Percentiles rank a stretch among this genome's conserved stretches.
These are phyloP conservation scores for Microsporum audouinii DNA, from an alignment of 2,329 filamentous ascomycete genomes.

Conservation along the genomic window DNA sequence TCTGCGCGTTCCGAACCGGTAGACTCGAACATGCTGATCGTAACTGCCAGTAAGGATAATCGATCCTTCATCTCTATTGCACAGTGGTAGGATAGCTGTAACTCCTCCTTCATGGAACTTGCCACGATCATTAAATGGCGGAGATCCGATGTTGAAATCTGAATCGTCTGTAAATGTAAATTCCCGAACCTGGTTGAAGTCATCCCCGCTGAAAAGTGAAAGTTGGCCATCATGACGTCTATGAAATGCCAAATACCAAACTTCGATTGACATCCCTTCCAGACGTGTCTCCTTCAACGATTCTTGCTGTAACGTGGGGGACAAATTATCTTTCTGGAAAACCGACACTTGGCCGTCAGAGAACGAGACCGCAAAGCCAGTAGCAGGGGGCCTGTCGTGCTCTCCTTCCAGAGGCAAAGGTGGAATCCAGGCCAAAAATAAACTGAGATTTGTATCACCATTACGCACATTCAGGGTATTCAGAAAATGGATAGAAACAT, in stretches of 20 bases:
- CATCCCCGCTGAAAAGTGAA: slow-evolving; percentile 31
- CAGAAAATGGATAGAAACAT: slow-evolving; percentile 24
- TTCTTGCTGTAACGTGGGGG: slow-evolving; percentile 22
- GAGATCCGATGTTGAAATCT: slow-evolving; percentile 12
- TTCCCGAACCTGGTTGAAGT: slow-evolving; percentile 28
- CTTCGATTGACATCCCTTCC: slow-evolving; percentile 36
- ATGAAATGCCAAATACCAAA: slow-evolving; percentile 29
- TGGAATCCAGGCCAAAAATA: slow-evolving; percentile 66
- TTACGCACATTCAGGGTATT: slow-evolving; percentile 41
- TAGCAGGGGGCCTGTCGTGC: slow-evolving; percentile 20
- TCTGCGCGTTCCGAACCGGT: slow-evolving; percentile 28
- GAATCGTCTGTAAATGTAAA: slow-evolving; percentile 15
- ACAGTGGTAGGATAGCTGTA: slow-evolving; percentile 68
- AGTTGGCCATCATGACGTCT: slow-evolving; percentile 3
- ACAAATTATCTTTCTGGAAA: slow-evolving; percentile 30
- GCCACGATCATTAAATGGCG: slow-evolving; percentile 33
- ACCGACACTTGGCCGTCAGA: slow-evolving; percentile 55
- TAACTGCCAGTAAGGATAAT: slow-evolving; percentile 80
- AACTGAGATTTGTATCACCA: slow-evolving; percentile 48
- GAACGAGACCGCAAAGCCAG: slow-evolving; percentile 57
- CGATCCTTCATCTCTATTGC: slow-evolving; percentile 36
- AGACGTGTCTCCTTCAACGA: slow-evolving; percentile 64
- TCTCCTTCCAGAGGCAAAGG: not conserved
- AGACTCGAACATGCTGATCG: slow-evolving; percentile 67
- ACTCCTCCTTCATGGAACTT: slow-evolving; percentile 70